phyloP scores from a whole-genome alignment of 768 basidiomycete species.

The Naganishia vishniacii region DNA sequence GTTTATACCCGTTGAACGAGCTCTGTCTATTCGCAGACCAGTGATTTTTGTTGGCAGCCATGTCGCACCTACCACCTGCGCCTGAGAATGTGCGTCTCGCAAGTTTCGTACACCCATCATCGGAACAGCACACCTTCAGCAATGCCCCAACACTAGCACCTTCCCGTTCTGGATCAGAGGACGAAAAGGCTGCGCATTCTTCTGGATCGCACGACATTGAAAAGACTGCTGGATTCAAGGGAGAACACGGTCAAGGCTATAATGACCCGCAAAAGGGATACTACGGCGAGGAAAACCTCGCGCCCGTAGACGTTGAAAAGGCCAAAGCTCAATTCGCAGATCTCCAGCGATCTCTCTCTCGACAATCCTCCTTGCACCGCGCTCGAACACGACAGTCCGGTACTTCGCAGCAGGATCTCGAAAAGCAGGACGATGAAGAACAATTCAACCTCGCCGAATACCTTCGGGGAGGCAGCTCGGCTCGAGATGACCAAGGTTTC shows the following conservation, averaged over 20 bases:
- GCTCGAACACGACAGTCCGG: constrained; percentile 21
- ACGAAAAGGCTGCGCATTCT: constrained; percentile 13
- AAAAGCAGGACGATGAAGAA: constrained; percentile 20
- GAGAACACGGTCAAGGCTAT: constrained; percentile 6
- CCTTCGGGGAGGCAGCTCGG: constrained; percentile 32
- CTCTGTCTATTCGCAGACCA: no score
- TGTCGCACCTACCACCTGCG: constrained; percentile 21
- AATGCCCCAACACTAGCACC: constrained; percentile 24
- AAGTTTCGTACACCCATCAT: constrained; percentile 5
- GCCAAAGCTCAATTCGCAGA: constrained; percentile 26
- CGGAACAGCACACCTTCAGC: constrained; percentile 19
- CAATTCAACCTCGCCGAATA: constrained; percentile 38
- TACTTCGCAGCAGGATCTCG: constrained; percentile 13
- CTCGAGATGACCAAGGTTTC: constrained; percentile 47
- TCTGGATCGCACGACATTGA: constrained; percentile 5
- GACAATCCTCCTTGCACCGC: constrained; percentile 24
- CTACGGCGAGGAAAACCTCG: constrained; percentile 16
- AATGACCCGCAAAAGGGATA: constrained; percentile 6
- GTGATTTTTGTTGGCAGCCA: constrained; percentile 6
- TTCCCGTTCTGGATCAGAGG: constrained; percentile 20
- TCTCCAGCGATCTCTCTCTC: constrained; percentile 23
- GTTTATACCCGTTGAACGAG: no score
- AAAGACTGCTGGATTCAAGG: constrained; percentile 10
- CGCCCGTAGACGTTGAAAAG: constrained; percentile 23
- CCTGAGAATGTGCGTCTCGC: constrained; percentile 19